Evolutionary conservation across 768 basidiomycete genomes (phyloP), one percentile per base, ranked within the genome.

Genomic region (Leccinum variicolor): DNA sequence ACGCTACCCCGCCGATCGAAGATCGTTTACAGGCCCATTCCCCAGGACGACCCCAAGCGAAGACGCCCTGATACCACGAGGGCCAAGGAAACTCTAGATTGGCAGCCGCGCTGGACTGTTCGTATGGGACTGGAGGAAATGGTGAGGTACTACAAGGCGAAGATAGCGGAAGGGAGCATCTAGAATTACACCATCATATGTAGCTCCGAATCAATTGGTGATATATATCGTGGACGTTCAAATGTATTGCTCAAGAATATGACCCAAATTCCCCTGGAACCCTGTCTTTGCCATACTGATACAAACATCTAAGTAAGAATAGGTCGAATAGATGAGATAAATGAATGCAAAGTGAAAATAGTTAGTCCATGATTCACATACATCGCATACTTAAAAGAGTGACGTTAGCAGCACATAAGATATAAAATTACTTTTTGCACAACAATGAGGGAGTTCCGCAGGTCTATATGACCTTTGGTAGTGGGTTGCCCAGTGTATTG

Each of bases 21-120:
- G 52, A 85, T 94, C 66, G 76, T 92, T 46, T 84, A 93, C 69
- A 86, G 84, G 74, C 84, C 87, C 47, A 89, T 94, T 69, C 92
- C 94, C 29, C 85, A 83, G 43, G 94, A 97, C 67, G 97, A 99
- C 74, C 97, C 97, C 25, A 93, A 97, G 75, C 89, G 89, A 75
- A 83, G 97, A 66, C 81, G 92, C 57, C 92, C 97, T 43, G 96
- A 98, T 72, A 98, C 94, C 21, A 86, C 90, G 15, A 80, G 94
- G 49, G 97, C 97, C 54, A 92, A 92, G 74, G 80, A 90, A 66
- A 71, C 78, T 28, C 82, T 99, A 45, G 77, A 80, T 15, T 99
- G 97, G 97, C 86, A 96, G 71, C 94, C 96, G 13, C 80, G 85
- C 66, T 99, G 94, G 93, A 88, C 87, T 29, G 90, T 97, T 50